phyloP scores from a whole-genome alignment of 331 rosid species.

The Arachis monticola region DNA sequence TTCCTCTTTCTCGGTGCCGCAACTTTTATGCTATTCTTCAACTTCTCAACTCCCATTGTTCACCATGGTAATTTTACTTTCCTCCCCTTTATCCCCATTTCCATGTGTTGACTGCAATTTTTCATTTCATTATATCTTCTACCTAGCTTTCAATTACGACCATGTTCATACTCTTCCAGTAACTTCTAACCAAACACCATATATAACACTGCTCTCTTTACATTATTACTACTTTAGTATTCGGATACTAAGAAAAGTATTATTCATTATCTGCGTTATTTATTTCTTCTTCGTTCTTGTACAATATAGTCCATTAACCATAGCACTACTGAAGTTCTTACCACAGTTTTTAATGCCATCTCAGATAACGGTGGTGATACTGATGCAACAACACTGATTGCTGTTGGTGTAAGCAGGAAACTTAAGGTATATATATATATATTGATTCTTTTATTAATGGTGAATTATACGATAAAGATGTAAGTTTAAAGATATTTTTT shows the following conservation, averaged over 20 bases:
- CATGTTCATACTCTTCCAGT: no score
- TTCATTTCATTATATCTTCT: no score
- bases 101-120: no score
- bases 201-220: no score
- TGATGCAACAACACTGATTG: conserved; percentile 19
- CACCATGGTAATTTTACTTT: background rate
- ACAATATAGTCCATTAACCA: no score
- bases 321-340: background rate
- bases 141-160: no score
- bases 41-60: background rate
- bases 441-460: conserved; percentile 3
- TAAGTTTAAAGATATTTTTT: no score
- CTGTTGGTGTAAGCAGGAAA: conserved; percentile 38
- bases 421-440: conserved; percentile 50
- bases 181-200: no score
- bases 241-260: no score
- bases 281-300: background rate
- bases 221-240: no score
- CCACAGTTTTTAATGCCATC: background rate
- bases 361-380: conserved; percentile 38
- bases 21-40: background rate
- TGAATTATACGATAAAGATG: background rate
- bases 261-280: no score
- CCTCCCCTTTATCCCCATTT: background rate
- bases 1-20: background rate